These are phyloP conservation scores for Cephaloascus fragrans DNA, from an alignment of 805 yeast species.

Conservation along the genomic window DNA sequence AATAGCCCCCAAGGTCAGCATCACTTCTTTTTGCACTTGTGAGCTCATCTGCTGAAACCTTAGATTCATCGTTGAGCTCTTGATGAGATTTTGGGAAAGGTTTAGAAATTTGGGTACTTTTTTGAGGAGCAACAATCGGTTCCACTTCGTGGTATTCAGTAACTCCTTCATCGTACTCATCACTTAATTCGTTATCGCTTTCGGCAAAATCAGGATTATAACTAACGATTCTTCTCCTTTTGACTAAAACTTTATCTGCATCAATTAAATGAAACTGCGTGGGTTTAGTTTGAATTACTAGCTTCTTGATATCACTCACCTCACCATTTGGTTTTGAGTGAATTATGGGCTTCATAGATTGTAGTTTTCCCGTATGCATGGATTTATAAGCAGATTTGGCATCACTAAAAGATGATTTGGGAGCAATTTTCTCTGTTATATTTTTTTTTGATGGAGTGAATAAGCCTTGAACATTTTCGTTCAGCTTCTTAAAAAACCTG, in stretches of 20 bases:
- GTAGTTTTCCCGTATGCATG: background rate
- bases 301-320: conserved; percentile 19
- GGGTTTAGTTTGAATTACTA: conserved; percentile 29
- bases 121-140: background rate
- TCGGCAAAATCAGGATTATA: conserved; percentile 5
- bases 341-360: background rate
- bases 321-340: conserved; percentile 4
- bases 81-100: background rate
- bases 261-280: conserved; percentile 29
- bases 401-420: conserved; percentile 1
- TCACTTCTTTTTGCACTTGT: background rate
- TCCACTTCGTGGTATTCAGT: conserved; percentile 1
- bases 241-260: conserved; percentile 26
- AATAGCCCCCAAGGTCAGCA: conserved; percentile 42
- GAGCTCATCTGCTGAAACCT: background rate
- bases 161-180: conserved; percentile 16
- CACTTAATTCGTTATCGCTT: conserved; percentile 11
- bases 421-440: background rate
- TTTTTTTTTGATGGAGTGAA: conserved; percentile 12
- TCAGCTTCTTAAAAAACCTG: conserved; percentile 15
- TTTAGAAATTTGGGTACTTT: background rate
- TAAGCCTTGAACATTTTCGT: conserved; percentile 15
- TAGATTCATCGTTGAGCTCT: background rate
- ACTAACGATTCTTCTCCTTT: conserved; percentile 18
- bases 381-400: background rate